Evolutionary conservation across 1,284 basidiomycete genomes (phyloP), one percentile per base, ranked within the genome.

Genomic region (Boletellus dicymbophilus): DNA sequence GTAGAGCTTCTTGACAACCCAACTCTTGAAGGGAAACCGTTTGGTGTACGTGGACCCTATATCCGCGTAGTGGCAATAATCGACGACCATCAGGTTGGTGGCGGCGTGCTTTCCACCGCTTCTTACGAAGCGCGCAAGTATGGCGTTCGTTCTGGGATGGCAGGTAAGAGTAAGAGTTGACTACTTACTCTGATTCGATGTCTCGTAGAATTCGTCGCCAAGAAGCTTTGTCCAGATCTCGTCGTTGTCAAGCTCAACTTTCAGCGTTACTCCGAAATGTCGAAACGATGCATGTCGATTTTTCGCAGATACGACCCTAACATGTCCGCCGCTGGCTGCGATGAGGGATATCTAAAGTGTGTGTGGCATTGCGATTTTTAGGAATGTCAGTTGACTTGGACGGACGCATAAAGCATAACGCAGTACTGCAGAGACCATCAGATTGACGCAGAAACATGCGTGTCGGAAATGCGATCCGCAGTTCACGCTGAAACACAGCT

Each of bases 211-310:
- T 95, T 95, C 67, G 87, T 98, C 37, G 96, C 95, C 15, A 89
- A 88, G 72, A 95, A 93, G 62, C 81, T 99, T 10, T 98, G 95
- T 65, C 95, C 95, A 2, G 84, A 95, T 10, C 80, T 99, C n/a
- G 85, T 93, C 37, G 73, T 93, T 38, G 78, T 96, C 41, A 69
- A 73, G 9, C 79, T 77, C 48, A 78, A 87, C 55, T 85, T 84
- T 57, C 69, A 78, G 10, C 76, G 84, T 30, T 95, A 95, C 58
- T 75, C 73, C 37, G 86, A 88, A 55, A 82, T 89, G 70, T 95
- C 92, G 7, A 59, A 70, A 30, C 74, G 74, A 55, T 78, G 90
- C 26, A 89, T 90, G 83, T 66, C 60, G 11, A 79, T 93, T 20
- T 85, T 90, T 58, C 72, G 73, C 38, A 77, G 83, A 59, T 97